Conservation (phyloP, 2,329 filamentous ascomycete genomes). For the Colletotrichum acutatum region DNA sequence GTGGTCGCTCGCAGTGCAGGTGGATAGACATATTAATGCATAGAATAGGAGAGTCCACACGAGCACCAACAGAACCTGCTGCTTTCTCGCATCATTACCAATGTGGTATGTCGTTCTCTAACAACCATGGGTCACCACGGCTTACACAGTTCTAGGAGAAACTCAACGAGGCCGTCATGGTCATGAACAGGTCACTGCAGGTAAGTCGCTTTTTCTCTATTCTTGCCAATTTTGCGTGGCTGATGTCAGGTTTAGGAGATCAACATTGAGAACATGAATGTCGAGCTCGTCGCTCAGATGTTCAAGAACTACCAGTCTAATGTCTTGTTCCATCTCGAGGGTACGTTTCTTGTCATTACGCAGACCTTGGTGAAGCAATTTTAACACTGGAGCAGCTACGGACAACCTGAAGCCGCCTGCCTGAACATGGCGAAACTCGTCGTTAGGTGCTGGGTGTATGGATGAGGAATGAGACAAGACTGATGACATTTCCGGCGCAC, state of each 20-base stretch:
- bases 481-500: not conserved
- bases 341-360: slow-evolving; percentile 56
- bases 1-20: not conserved
- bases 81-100: slow-evolving; percentile 94
- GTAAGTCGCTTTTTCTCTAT: slow-evolving; percentile 52
- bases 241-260: slow-evolving; percentile 74
- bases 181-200: slow-evolving; percentile 92
- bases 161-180: slow-evolving; percentile 91
- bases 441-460: not conserved
- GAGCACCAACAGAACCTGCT: slow-evolving; percentile 97
- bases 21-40: not conserved
- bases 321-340: slow-evolving; percentile 96
- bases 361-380: not conserved
- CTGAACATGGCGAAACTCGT: slow-evolving; percentile 48
- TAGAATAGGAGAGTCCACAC: slow-evolving; percentile 85
- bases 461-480: slow-evolving; percentile 29
- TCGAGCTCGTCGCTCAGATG: slow-evolving; percentile 98
- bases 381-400: slow-evolving; percentile 20
- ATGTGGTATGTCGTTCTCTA: slow-evolving; percentile 76
- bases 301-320: slow-evolving; percentile 99
- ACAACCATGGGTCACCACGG: not conserved
- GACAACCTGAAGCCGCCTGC: slow-evolving; percentile 77
- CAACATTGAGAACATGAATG: slow-evolving; percentile 99
- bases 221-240: not conserved
- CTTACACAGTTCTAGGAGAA: slow-evolving; percentile 76